A percentile compares a stretch with the other conserved stretches of the same genome.
phyloP scores from a whole-genome alignment of 768 basidiomycete genomes.

The Auricularia sp. region DNA sequence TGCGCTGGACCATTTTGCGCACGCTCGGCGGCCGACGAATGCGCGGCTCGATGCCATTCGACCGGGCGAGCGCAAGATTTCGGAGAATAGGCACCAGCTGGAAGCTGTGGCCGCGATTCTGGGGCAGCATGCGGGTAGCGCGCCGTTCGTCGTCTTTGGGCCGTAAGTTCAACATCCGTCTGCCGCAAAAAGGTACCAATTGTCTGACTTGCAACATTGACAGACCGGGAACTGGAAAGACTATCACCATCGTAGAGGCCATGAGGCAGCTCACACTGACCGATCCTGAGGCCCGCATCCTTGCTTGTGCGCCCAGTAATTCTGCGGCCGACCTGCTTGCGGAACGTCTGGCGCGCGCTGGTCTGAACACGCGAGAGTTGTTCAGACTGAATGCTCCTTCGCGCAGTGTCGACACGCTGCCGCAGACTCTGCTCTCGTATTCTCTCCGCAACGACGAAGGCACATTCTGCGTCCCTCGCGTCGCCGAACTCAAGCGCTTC shows the following conservation, averaged over 20 bases:
- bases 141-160: slow-evolving; percentile 55
- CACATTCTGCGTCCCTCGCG: slow-evolving; percentile 30
- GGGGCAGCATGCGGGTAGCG: slow-evolving; percentile 32
- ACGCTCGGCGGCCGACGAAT: slow-evolving; percentile 8
- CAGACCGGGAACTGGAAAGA: slow-evolving; percentile 15
- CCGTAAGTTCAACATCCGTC: slow-evolving; percentile 33
- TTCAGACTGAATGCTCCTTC: slow-evolving; percentile 13
- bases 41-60: slow-evolving; percentile 11
- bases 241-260: slow-evolving; percentile 13
- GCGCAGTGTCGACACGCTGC: neutral
- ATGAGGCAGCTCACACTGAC: slow-evolving; percentile 8
- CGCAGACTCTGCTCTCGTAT: neutral
- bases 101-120: slow-evolving; percentile 41
- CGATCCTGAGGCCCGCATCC: neutral
- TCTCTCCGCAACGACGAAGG: slow-evolving; percentile 3
- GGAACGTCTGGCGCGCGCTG: slow-evolving; percentile 7
- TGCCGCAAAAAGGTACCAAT: too few species aligned
- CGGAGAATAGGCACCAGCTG: slow-evolving; percentile 36
- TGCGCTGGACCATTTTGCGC: slow-evolving; percentile 18
- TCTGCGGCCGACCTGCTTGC: slow-evolving; percentile 14
- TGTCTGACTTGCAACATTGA: neutral
- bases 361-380: neutral
- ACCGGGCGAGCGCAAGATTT: slow-evolving; percentile 35
- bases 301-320: slow-evolving; percentile 15
- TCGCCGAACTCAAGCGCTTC: slow-evolving; percentile 32